Base-by-base conservation (phyloP, 305 asterid species). In the Rubia peregrina region DNA sequence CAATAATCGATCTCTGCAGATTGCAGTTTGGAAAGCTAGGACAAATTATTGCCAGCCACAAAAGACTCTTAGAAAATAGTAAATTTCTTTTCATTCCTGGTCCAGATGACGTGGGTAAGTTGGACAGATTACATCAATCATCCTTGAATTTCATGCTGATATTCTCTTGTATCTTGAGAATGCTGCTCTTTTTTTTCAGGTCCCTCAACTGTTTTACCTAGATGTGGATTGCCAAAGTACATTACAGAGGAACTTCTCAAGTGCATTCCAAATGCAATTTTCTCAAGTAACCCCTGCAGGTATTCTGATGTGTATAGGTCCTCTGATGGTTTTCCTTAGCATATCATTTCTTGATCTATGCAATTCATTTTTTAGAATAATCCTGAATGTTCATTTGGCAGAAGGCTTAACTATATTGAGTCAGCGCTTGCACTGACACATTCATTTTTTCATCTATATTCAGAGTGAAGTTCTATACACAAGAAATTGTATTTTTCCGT, bases 221-320 rank as follows among this genome's bases (percentile, higher is more conserved):
- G 93, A 81, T 85, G 92, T 75, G 65, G 87, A 71, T 73, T 94
- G 85, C 97, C 97, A 49, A 88, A 87, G 78, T 91, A 87, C 85
- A 77, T 94, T 72, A 89, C 86, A 3, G 97, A 88, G 79, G 98
- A 94, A 76, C 84, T 94, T 74, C 87, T 81, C 72, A 82, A 80
- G 73, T 81, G 83, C 71, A 79, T 94, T 67, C 91, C 97, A 3
- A 89, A 82, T 68, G 90, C 98, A 70, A 86, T 81, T 65, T 93
- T 89, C 78, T 70, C 83, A 56, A 93, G 96, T 75, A 93, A 93
- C 79, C 98, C 97, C 44, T 94, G 98, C 96, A 91, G 98, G 97
- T 90, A 73, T 75, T 42, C 62, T 70, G 57, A 61, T n/a, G 70
- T 36, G 70, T 36, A 48, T 21, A 53, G 60, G 16, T 63, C 43